Base-by-base conservation (phyloP, 441 rosid species). In the Capsella rubella region DNA sequence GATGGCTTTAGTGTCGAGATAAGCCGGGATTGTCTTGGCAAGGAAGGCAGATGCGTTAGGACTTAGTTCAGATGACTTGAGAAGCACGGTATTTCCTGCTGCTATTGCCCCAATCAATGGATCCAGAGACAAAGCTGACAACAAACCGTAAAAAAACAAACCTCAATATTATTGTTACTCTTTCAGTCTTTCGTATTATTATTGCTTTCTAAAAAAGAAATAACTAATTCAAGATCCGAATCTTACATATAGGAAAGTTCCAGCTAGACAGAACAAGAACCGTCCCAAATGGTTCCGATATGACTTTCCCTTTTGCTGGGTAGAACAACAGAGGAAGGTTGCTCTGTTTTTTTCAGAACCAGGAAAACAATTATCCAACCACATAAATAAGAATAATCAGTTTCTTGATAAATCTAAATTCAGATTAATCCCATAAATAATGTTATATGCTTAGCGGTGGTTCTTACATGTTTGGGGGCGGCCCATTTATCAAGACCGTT, bases 31-130 rank as follows among this genome's bases (percentile, higher is more conserved):
- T 53, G 73, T 73, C 59, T 84, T 45, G 25, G 78, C 80, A 0
- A 94, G 85, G 68, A 94, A 87, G 40, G 88, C 84, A 45, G 89
- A 83, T 72, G 85, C 84, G 4, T 79, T 78, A 21, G 91, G 91
- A 13, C 96, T 83, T 29, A 90, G n/a, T 31, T 93, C 97, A 47
- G 97, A 90, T 35, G 96, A 84, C 79, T 93, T 93, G 45, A 93
- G 71, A n/a, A 89, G 35, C 55, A 80, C 97, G 5, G 96, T 62
- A 81, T 93, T 93, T 46, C 97, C 98, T 15, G 97, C 97, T 49
- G 95, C 78, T 68, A 94, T 86, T 74, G 98, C 98, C 68, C 93
- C 98, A 40, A 94, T 82, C 67, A 94, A 8, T 16, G 98, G 97
- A 47, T 94, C 98, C 72, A 91, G 59, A 34, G 86, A 37, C 76